Evolutionary conservation across 2,329 filamentous ascomycete species (phyloP).

Genomic region (Fusarium pseudoanthophilum): DNA sequence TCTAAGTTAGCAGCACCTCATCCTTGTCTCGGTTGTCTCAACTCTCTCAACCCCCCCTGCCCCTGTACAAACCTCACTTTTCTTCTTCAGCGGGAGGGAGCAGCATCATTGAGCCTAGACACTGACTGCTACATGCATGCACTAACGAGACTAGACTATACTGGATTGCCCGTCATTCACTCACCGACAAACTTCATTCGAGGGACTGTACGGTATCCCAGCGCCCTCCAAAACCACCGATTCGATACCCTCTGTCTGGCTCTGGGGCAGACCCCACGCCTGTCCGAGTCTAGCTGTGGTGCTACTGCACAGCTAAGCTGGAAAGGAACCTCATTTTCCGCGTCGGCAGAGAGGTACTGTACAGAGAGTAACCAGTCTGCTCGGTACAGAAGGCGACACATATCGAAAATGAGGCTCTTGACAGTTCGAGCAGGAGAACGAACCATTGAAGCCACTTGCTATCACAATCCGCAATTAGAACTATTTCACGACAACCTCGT

Average conservation of each 20-base stretch:
- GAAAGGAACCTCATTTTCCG: constrained; percentile 5
- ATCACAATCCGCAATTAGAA: constrained; percentile 11
- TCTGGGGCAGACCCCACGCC: constrained; percentile 35
- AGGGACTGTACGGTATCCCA: background rate
- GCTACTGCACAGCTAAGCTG: constrained; percentile 11
- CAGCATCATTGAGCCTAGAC: background rate
- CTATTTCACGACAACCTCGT: constrained; percentile 3
- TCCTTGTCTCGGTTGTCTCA: constrained; percentile 7
- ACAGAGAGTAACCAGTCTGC: background rate
- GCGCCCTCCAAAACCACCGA: constrained; percentile 32
- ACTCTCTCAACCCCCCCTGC: background rate
- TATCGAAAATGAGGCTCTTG: background rate
- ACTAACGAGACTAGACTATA: background rate
- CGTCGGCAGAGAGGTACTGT: background rate
- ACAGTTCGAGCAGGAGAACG: constrained; percentile 2
- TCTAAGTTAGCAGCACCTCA: constrained; percentile 5
- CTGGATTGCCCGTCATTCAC: constrained; percentile 12
- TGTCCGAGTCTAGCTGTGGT: constrained; percentile 14
- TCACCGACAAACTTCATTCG: background rate
- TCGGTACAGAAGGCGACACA: background rate
- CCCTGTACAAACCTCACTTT: constrained; percentile 9
- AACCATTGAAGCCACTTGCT: constrained; percentile 16
- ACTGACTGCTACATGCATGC: constrained; percentile 1
- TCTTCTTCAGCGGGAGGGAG: constrained; percentile 22
- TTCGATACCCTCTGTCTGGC: constrained; percentile 38